Conservation (phyloP, 169 alveolate genomes). For the Babesia sp. region DNA sequence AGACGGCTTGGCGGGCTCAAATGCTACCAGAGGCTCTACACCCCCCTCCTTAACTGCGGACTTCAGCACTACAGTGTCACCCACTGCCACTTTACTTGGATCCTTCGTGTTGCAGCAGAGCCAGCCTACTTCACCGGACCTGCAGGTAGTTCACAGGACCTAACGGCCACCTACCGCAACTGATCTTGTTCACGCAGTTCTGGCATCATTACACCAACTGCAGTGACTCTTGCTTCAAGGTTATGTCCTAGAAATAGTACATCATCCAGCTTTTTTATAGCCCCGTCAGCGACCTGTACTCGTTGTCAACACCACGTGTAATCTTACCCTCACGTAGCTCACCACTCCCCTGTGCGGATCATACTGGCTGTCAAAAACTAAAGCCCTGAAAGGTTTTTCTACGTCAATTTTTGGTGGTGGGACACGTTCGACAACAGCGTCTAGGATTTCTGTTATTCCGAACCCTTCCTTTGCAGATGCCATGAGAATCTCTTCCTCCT, state of each 20-base stretch:
- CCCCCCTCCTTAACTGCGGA: slow-evolving; percentile 34
- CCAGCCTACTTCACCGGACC: slow-evolving; percentile 72
- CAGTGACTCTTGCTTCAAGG: slow-evolving; percentile 57
- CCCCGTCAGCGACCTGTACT: slow-evolving; percentile 68
- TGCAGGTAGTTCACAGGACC: neutral
- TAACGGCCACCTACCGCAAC: slow-evolving; percentile 16
- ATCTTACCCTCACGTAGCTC: slow-evolving; percentile 76
- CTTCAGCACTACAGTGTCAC: slow-evolving; percentile 79
- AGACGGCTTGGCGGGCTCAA: slow-evolving; percentile 80
- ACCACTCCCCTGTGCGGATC: slow-evolving; percentile 89
- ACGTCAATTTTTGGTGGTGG: slow-evolving; percentile 82
- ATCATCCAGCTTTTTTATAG: slow-evolving; percentile 66
- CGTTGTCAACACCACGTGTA: neutral
- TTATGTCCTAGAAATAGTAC: slow-evolving; percentile 64
- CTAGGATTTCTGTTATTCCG: slow-evolving; percentile 81
- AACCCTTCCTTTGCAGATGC: slow-evolving; percentile 89
- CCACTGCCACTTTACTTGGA: slow-evolving; percentile 78
- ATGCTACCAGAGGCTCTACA: slow-evolving; percentile 52
- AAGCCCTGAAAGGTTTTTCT: slow-evolving; percentile 82
- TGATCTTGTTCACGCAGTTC: slow-evolving; percentile 59
- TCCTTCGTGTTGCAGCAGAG: slow-evolving; percentile 55
- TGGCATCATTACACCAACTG: slow-evolving; percentile 76
- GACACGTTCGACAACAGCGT: slow-evolving; percentile 74
- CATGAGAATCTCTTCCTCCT: slow-evolving; percentile 79
- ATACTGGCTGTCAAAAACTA: slow-evolving; percentile 89